Base-by-base conservation (phyloP, 495 filamentous ascomycete species). In the Penicillium argentinense region DNA sequence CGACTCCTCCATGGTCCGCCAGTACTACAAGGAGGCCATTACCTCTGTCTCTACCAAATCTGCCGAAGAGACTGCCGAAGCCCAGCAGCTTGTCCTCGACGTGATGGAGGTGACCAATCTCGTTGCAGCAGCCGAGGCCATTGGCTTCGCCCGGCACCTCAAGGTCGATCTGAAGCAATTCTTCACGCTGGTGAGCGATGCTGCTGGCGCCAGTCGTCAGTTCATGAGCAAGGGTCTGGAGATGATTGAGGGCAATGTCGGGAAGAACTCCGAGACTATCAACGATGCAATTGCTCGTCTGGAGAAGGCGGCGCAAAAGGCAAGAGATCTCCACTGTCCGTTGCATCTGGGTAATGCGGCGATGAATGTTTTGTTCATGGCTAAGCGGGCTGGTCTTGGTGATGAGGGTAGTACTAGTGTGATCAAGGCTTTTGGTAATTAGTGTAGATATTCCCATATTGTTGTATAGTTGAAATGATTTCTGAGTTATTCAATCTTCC, bases 1-100 rank as follows among this genome's bases (percentile, higher is more conserved):
- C 51, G 87, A 91, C 54, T 82, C 85, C 27, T 75, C 77, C n/a
- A 73, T 89, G 45, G 74, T 87, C 24, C 73, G 82, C 49, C 65
- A 89, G 50, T 91, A 76, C 49, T 64, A 61, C 19, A 29, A 68
- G 39, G 62, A 63, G 42, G 71, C 58, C n/a, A 74, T 69, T 49
- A 62, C 26, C 25, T 72, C 48, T 51, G 72, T 63, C 7, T 40
- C 44, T 8, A 56, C 52, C 3, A 49, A 60, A 21, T 58, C 63
- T 2, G 46, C 29, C 4, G 58, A 62, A 19, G 62, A 65, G 16
- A 64, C 71, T 17, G 44, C 59, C n/a, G 46, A 60, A 3, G 59
- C 63, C 23, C 57, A 79, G 2, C 69, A 72, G 18, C 68, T 86
- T 7, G 83, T 89, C 5, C 51, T 75, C 0, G 74, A 79, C 45